Percentiles rank a stretch among this genome's conserved stretches.
Conservation (phyloP, 108 stramenopile genomes). For the Aurantiochytrium sp. region DNA sequence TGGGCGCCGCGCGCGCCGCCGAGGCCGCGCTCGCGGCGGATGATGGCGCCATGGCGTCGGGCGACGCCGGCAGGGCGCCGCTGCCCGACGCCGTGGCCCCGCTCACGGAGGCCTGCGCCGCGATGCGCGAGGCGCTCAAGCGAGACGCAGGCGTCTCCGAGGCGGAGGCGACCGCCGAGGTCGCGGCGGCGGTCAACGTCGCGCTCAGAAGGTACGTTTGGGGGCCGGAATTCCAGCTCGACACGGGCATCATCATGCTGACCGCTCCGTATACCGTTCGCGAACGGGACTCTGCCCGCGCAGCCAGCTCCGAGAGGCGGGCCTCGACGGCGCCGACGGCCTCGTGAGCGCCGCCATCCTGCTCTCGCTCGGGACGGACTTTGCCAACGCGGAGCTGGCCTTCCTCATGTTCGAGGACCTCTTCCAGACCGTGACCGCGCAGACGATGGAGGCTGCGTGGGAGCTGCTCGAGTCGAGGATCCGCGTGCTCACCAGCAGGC, state of each 20-base stretch:
- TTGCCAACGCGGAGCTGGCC: background rate
- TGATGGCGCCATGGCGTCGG: no score
- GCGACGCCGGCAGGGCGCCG: background rate
- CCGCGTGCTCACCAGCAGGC: background rate
- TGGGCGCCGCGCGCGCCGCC: background rate
- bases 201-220: background rate
- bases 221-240: background rate
- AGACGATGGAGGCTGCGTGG: background rate
- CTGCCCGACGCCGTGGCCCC: background rate
- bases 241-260: background rate
- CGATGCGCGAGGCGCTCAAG: background rate
- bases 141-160: background rate
- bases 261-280: no score
- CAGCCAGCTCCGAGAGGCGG: background rate
- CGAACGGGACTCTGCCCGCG: background rate
- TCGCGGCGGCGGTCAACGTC: background rate
- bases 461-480: background rate
- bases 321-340: background rate
- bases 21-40: background rate
- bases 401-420: slow-evolving; percentile 1
- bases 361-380: background rate
- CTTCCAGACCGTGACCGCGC: background rate
- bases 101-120: background rate
- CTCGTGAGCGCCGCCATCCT: background rate
- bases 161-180: background rate